These are phyloP conservation scores for Marasmius sp. DNA, from an alignment of 1,284 basidiomycete genomes.

Conservation along the genomic window DNA sequence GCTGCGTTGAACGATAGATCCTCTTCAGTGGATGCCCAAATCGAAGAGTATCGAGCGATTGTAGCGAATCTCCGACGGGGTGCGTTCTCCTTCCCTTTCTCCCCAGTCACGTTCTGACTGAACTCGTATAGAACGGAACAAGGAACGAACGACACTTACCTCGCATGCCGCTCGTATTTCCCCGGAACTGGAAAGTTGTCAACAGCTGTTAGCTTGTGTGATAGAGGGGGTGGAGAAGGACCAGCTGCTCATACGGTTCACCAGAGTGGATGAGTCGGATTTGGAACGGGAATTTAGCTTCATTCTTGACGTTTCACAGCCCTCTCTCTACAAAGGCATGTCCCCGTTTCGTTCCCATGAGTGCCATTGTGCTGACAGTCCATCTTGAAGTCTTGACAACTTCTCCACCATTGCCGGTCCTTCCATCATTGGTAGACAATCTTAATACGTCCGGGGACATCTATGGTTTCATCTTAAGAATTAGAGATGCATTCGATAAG, in stretches of 20 bases:
- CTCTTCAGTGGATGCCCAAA: conserved; percentile 60
- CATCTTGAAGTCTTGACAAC: not conserved
- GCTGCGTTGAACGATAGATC: conserved; percentile 58
- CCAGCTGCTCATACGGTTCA: conserved; percentile 73
- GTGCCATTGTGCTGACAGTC: no score
- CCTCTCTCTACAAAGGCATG: conserved; percentile 61
- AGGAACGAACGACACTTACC: conserved; percentile 64
- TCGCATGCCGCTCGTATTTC: conserved; percentile 53
- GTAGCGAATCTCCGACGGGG: conserved; percentile 63
- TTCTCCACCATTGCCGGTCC: not conserved
- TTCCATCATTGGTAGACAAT: not conserved
- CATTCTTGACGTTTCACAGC: conserved; percentile 69
- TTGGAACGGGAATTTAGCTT: conserved; percentile 69
- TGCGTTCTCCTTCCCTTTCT: conserved; percentile 26
- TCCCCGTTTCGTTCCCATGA: not conserved
- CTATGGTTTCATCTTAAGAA: not conserved
- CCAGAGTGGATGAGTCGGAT: conserved; percentile 59
- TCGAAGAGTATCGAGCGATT: conserved; percentile 63
- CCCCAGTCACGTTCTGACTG: not conserved
- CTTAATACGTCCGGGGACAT: not conserved
- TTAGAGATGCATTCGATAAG: not conserved
- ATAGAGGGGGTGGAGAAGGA: conserved; percentile 77
- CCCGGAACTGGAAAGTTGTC: conserved; percentile 58
- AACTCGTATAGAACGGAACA: conserved; percentile 58
- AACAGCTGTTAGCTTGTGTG: conserved; percentile 60